These are phyloP conservation scores for Xerocomus minutiporus DNA, from an alignment of 1,284 basidiomycete genomes.

Conservation along the genomic window DNA sequence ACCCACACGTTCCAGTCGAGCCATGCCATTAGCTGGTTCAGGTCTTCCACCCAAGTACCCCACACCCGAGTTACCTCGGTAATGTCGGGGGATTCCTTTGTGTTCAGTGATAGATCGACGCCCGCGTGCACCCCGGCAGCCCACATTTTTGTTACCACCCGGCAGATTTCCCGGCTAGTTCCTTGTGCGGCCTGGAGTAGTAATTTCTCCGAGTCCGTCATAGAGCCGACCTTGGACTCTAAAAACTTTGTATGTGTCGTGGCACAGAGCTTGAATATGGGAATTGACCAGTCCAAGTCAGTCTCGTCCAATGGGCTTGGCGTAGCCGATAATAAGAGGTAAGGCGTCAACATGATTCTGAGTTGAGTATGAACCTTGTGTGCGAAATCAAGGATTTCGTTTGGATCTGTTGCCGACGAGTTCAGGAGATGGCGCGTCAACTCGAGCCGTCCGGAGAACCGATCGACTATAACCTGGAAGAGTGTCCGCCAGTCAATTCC, in stretches of 20 bases:
- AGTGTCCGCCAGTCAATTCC: conserved; percentile 39
- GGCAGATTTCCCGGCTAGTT: conserved; percentile 39
- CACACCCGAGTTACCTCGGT: conserved; percentile 10
- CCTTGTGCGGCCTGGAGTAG: not conserved
- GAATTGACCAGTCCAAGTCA: conserved; percentile 21
- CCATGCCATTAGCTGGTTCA: conserved; percentile 34
- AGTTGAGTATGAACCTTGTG: conserved; percentile 19
- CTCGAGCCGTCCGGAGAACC: conserved; percentile 42
- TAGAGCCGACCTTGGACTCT: not conserved
- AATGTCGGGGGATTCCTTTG: not conserved
- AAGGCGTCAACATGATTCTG: conserved; percentile 20
- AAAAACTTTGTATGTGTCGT: conserved; percentile 34
- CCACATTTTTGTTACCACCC: conserved; percentile 25
- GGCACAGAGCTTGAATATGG: conserved; percentile 29
- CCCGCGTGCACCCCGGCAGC: conserved; percentile 32
- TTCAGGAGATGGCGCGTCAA: conserved; percentile 36
- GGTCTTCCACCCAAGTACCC: conserved; percentile 23
- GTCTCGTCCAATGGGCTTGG: conserved; percentile 1
- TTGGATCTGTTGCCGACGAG: conserved; percentile 1
- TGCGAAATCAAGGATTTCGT: conserved; percentile 6
- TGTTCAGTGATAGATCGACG: conserved; percentile 19
- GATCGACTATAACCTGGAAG: conserved; percentile 37
- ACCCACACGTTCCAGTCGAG: conserved; percentile 40
- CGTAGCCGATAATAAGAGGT: conserved; percentile 4
- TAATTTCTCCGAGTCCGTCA: not conserved